Evolutionary conservation across 768 basidiomycete genomes (phyloP).

Genomic region (Royoungia palumana): DNA sequence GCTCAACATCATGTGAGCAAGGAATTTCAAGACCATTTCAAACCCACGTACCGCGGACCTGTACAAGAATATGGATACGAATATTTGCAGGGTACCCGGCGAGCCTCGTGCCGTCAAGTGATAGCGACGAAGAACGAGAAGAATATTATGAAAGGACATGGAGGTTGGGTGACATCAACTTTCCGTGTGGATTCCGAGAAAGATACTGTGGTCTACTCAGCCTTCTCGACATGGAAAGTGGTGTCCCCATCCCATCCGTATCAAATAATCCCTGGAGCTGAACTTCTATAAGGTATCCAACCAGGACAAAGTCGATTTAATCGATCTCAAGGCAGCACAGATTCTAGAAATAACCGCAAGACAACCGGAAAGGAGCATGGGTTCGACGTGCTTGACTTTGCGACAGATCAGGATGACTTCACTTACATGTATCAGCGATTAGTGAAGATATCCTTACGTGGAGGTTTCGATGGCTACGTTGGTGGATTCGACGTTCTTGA

Average conservation of each 20-base stretch:
- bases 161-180: constrained; percentile 6
- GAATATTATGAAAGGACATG: constrained; percentile 11
- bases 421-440: no score
- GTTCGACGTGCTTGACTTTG: constrained; percentile 13
- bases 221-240: neutral
- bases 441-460: neutral
- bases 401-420: constrained; percentile 8
- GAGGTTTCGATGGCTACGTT: constrained; percentile 11
- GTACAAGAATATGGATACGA: neutral
- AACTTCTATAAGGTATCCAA: constrained; percentile 13
- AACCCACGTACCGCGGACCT: constrained; percentile 9
- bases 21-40: constrained; percentile 10
- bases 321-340: constrained; percentile 2
- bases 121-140: constrained; percentile 9
- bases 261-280: constrained; percentile 8
- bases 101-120: neutral
- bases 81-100: neutral
- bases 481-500: constrained; percentile 10
- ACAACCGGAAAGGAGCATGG: constrained; percentile 5
- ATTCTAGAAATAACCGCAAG: constrained; percentile 12
- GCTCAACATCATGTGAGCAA: constrained; percentile 5
- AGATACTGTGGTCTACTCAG: neutral
- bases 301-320: constrained; percentile 17
- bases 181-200: neutral
- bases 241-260: constrained; percentile 8